Evolutionary conservation across 768 basidiomycete species (phyloP).

Genomic region (Clitopilus passeckerianus): DNA sequence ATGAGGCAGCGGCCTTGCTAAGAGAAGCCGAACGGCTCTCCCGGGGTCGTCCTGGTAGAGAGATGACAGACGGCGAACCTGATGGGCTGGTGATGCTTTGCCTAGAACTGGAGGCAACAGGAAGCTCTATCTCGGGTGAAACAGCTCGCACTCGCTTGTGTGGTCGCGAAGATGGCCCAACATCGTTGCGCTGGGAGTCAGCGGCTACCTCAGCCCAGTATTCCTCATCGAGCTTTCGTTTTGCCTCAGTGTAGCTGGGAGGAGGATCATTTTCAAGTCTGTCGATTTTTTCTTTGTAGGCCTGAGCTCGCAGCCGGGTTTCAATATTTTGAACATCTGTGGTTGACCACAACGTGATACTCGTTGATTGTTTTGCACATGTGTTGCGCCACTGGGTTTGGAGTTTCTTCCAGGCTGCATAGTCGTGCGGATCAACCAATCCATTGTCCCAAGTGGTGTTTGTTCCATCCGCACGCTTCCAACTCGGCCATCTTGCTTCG

Average conservation of each 20-base stretch:
- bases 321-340: slow-evolving; percentile 37
- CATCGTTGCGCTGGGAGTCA: background rate
- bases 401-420: slow-evolving; percentile 23
- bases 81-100: background rate
- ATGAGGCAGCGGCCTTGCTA: background rate
- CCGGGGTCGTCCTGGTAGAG: background rate
- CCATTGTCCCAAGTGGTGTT: slow-evolving; percentile 48
- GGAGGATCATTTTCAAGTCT: background rate
- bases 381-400: slow-evolving; percentile 23
- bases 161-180: background rate
- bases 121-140: background rate
- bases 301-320: slow-evolving; percentile 39
- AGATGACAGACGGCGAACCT: background rate
- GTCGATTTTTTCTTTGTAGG: slow-evolving; percentile 38
- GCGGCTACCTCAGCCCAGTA: slow-evolving; percentile 2
- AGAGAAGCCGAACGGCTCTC: background rate
- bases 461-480: slow-evolving; percentile 46
- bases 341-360: slow-evolving; percentile 33
- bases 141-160: background rate
- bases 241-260: slow-evolving; percentile 1
- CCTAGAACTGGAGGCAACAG: background rate
- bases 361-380: slow-evolving; percentile 24
- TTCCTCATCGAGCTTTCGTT: slow-evolving; percentile 7
- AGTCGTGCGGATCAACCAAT: slow-evolving; percentile 10
- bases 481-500: slow-evolving; percentile 49